Evolutionary conservation across 2,329 filamentous ascomycete genomes (phyloP).

Genomic region (Botrytis tulipae): DNA sequence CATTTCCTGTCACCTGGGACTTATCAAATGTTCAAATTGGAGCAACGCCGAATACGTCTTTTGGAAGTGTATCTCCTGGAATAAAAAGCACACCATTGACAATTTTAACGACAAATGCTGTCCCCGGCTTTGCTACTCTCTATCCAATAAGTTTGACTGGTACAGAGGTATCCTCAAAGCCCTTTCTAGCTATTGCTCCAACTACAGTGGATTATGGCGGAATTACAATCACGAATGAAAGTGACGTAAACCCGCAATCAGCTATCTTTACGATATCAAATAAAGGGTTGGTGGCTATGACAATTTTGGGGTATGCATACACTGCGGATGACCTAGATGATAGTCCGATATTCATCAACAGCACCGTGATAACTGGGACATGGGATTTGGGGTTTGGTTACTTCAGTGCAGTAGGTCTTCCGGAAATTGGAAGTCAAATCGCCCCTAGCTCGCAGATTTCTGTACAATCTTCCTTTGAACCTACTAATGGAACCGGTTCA

Average conservation of each 20-base stretch:
- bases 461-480: conserved; percentile 37
- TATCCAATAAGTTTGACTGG: conserved; percentile 41
- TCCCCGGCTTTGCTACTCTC: conserved; percentile 38
- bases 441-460: conserved; percentile 31
- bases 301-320: conserved; percentile 38
- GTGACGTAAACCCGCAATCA: conserved; percentile 28
- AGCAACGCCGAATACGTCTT: conserved; percentile 25
- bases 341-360: conserved; percentile 28
- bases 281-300: conserved; percentile 37
- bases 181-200: conserved; percentile 39
- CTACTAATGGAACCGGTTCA: conserved; percentile 32
- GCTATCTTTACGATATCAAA: conserved; percentile 39
- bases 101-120: conserved; percentile 40
- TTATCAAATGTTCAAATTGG: conserved; percentile 28
- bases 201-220: conserved; percentile 29
- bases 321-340: conserved; percentile 34
- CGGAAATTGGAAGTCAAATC: conserved; percentile 34
- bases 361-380: conserved; percentile 29
- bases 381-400: conserved; percentile 30
- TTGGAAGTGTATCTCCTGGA: conserved; percentile 34
- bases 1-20: conserved; percentile 41
- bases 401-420: conserved; percentile 31
- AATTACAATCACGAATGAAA: conserved; percentile 10
- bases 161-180: conserved; percentile 37
- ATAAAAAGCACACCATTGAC: conserved; percentile 39